Conservation (phyloP, 2,329 filamentous ascomycete genomes). For the Fusarium mexicanum region DNA sequence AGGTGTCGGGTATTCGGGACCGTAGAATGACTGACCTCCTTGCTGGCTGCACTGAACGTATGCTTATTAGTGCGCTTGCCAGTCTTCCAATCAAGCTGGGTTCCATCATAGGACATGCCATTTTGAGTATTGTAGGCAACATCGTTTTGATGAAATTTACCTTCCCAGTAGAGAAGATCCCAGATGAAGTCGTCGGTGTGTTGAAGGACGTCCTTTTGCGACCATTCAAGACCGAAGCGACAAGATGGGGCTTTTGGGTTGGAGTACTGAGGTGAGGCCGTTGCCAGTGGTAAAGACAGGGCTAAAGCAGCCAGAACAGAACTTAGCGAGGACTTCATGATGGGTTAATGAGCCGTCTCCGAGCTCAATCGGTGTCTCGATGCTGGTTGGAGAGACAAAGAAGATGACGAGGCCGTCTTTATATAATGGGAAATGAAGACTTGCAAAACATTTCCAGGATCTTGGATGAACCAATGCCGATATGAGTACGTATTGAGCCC, state of each 20-base stretch:
- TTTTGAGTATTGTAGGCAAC: constrained; percentile 53
- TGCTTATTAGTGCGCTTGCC: constrained; percentile 49
- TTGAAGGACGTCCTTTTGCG: constrained; percentile 43
- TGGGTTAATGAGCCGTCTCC: background rate
- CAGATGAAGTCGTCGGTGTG: constrained; percentile 47
- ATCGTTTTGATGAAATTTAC: constrained; percentile 54
- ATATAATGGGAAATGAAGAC: constrained; percentile 5
- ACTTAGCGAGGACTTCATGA: constrained; percentile 18
- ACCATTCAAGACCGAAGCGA: constrained; percentile 45
- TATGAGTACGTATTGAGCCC: background rate
- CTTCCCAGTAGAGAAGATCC: constrained; percentile 55
- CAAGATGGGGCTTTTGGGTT: constrained; percentile 40
- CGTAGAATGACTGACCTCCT: constrained; percentile 39
- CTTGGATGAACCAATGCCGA: background rate
- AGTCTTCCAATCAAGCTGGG: constrained; percentile 50
- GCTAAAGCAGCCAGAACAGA: background rate
- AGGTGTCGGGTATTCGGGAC: accelerated
- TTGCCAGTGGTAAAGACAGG: background rate
- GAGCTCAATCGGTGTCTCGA: background rate
- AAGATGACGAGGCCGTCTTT: background rate
- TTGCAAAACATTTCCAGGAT: background rate
- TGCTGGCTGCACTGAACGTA: constrained; percentile 52
- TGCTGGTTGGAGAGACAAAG: too few species aligned
- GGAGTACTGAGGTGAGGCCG: background rate
- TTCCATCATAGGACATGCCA: constrained; percentile 55